A percentile compares a stretch with the other conserved stretches of the same genome.
These are phyloP conservation scores for Penicillium oxalicum DNA, from an alignment of 2,329 filamentous ascomycete genomes.

Conservation along the genomic window DNA sequence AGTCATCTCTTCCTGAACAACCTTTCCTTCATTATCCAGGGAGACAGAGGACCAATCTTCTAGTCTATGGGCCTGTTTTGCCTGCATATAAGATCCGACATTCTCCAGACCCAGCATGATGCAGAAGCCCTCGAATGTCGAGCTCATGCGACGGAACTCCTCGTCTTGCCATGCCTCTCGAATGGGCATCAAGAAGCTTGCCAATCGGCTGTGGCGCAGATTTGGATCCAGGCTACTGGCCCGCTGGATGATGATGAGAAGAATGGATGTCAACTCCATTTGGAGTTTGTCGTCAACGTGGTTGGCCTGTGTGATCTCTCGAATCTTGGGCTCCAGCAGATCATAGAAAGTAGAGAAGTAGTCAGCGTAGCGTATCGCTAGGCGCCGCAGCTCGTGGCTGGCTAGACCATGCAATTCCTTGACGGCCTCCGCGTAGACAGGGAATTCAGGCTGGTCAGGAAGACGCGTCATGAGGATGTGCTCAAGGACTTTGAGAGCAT, in stretches of 20 bases:
- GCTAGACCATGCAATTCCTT: slow-evolving; percentile 81
- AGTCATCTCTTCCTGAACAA: slow-evolving; percentile 71
- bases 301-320: slow-evolving; percentile 66
- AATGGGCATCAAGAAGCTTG: slow-evolving; percentile 75
- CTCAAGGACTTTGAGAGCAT: slow-evolving; percentile 85
- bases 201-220: slow-evolving; percentile 65
- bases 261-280: slow-evolving; percentile 79
- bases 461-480: slow-evolving; percentile 82
- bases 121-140: slow-evolving; percentile 73
- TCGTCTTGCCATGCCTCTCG: slow-evolving; percentile 72
- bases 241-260: slow-evolving; percentile 94
- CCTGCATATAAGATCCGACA: slow-evolving; percentile 71
- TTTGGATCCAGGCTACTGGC: slow-evolving; percentile 65
- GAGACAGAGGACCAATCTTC: slow-evolving; percentile 75
- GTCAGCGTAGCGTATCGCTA: slow-evolving; percentile 87
- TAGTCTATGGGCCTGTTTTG: slow-evolving; percentile 65
- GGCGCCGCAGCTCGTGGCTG: slow-evolving; percentile 78
- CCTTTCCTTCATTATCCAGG: slow-evolving; percentile 72
- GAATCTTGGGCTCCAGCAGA: slow-evolving; percentile 74
- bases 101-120: slow-evolving; percentile 70
- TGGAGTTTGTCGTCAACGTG: slow-evolving; percentile 74
- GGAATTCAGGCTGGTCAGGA: slow-evolving; percentile 63
- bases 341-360: slow-evolving; percentile 84
- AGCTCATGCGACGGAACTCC: slow-evolving; percentile 61
- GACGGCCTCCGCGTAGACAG: slow-evolving; percentile 77